These are phyloP conservation scores for Symbiodinium pilosum DNA, from an alignment of 73 alveolate genomes.

Conservation along the genomic window DNA sequence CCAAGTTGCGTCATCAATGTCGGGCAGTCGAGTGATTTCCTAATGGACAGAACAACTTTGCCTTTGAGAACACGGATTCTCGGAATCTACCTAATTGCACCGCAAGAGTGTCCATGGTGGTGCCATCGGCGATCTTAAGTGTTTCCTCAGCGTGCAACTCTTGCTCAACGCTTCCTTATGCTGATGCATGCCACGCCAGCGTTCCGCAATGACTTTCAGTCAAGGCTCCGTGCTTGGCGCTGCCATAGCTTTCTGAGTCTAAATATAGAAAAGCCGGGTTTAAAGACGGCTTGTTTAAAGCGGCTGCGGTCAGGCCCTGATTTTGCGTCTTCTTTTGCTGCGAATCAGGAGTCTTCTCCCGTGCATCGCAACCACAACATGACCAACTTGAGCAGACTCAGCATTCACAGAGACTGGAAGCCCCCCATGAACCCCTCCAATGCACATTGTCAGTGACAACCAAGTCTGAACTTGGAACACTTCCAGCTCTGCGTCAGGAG, in stretches of 20 bases:
- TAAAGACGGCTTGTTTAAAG: slow-evolving; percentile 2
- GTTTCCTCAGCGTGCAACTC: slow-evolving; percentile 10
- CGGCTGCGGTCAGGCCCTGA: not conserved
- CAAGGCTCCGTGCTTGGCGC: slow-evolving; percentile 6
- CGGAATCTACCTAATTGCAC: not conserved
- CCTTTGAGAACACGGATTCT: not conserved
- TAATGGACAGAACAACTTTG: too few species aligned
- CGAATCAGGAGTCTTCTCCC: not conserved
- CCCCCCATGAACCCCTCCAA: too few species aligned
- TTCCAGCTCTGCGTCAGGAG: not conserved
- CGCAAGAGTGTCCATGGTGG: slow-evolving; percentile 21
- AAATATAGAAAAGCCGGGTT: not conserved
- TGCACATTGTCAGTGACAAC: too few species aligned
- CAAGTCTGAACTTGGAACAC: too few species aligned
- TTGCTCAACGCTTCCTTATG: too few species aligned
- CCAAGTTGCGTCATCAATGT: slow-evolving; percentile 88
- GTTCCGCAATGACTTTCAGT: too few species aligned
- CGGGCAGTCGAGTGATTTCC: slow-evolving; percentile 84
- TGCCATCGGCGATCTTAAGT: slow-evolving; percentile 63
- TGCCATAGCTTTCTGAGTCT: not conserved
- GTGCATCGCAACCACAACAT: not conserved
- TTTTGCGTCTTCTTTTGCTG: too few species aligned
- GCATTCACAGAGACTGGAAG: not conserved
- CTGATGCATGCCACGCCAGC: too few species aligned
- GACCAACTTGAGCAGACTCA: not conserved